Evolutionary conservation across 805 yeast genomes (phyloP).

Genomic region (Candida ortonii): DNA sequence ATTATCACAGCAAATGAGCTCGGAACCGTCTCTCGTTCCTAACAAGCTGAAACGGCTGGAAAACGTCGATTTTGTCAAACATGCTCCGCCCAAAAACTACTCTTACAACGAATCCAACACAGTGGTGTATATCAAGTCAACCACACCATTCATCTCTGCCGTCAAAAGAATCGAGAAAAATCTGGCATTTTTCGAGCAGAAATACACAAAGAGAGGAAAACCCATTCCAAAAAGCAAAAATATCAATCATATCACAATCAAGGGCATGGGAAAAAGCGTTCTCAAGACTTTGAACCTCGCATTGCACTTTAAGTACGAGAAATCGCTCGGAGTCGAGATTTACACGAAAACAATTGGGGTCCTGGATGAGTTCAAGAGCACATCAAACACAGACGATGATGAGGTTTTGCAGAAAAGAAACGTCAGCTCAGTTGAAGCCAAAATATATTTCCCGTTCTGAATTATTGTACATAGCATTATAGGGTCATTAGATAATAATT

Average conservation of each 20-base stretch:
- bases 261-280: constrained; percentile 77
- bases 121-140: constrained; percentile 55
- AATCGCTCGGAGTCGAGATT: constrained; percentile 53
- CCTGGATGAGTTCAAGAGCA: constrained; percentile 57
- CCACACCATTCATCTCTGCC: constrained; percentile 72
- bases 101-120: constrained; percentile 44
- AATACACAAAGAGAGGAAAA: constrained; percentile 43
- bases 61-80: constrained; percentile 46
- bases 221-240: constrained; percentile 17
- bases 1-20: too few relatives aligned
- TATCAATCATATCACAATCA: constrained; percentile 47
- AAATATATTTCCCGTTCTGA: constrained; percentile 30
- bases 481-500: constrained; percentile 1
- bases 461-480: constrained; percentile 3
- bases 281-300: constrained; percentile 63
- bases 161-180: constrained; percentile 60
- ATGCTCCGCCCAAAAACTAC: constrained; percentile 48
- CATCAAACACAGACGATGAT: constrained; percentile 22
- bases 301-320: constrained; percentile 50
- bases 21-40: too few relatives aligned
- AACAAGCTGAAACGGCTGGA: constrained; percentile 14
- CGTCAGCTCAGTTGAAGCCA: constrained; percentile 47
- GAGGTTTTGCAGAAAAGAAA: constrained; percentile 40
- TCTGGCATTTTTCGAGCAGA: constrained; percentile 34
- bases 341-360: constrained; percentile 65